Base-by-base conservation (phyloP, 2,329 filamentous ascomycete species). In the Colletotrichum destructivum region DNA sequence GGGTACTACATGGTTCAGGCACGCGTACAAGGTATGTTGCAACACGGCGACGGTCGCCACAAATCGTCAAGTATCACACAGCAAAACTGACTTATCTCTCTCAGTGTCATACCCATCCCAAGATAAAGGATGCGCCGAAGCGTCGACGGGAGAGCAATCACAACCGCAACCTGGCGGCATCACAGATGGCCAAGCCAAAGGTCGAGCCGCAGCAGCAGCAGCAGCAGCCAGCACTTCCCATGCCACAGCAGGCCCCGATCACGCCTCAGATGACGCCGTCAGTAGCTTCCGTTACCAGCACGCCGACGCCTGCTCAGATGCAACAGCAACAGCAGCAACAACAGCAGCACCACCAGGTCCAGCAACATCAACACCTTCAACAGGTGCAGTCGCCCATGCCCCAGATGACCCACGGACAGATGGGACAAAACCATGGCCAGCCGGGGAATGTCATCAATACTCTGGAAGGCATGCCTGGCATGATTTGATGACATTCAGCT, bases 1-100 rank as follows among this genome's bases (percentile, higher is more conserved):
- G 84, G 93, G 93, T n/a, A 97, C 94, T 1, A 95, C 94, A 4
- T 97, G 94, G 93, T 97, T 96, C 81, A 87, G 94, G 75, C 94
- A 97, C 81, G 93, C 94, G 57, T 96, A 96, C 85, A 96, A 96
- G 88, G 92, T 93, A 82, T 80, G 84, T 80, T 80, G 84, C 80
- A 35, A 35, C 21, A 26, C 61, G 47, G 35, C 49, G 40, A 54
- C n/a, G 9, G 42, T 18, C 21, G n/a, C 23, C 51, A 35, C 31
- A 67, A 57, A 61, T 46, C 0, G n/a, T 59, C 74, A 77, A 76
- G 78, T 23, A 18, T 26, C 35, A n/a, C 16, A n/a, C 26, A 59
- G 23, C 26, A 47, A 26, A 13, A 38, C 73, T 79, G 68, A 56
- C 3, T 44, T 46, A 21, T 31, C 13, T 18, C 26, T 40, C 26